phyloP scores from a whole-genome alignment of 208 protist genomes.

The Angomonas desouzai region DNA sequence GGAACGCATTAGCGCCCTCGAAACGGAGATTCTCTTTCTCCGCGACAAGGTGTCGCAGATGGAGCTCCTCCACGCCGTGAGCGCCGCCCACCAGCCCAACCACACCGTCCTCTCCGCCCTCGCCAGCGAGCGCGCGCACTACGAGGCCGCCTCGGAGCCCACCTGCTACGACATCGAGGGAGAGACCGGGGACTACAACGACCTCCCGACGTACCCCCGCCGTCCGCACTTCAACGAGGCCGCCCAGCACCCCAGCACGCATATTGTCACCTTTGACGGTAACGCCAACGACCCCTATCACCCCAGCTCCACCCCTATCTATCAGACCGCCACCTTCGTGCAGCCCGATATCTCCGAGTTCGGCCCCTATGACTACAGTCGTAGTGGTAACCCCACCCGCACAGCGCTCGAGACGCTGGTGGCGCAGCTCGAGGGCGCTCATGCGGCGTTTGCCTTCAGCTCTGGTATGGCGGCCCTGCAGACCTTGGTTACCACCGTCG shows the following conservation, averaged over 20 bases:
- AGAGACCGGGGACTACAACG: neutral
- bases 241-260: constrained; percentile 52
- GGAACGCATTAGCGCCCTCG: neutral
- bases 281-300: constrained; percentile 89
- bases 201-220: constrained; percentile 32
- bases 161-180: neutral
- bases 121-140: neutral
- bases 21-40: neutral
- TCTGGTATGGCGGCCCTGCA: constrained; percentile 85
- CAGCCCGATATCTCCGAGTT: constrained; percentile 77
- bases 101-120: neutral
- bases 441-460: constrained; percentile 85
- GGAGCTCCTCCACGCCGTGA: neutral
- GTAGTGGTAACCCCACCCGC: constrained; percentile 93
- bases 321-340: constrained; percentile 91
- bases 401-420: constrained; percentile 87
- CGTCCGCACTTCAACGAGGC: constrained; percentile 76
- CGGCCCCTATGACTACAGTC: constrained; percentile 92
- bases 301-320: constrained; percentile 84
- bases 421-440: constrained; percentile 89
- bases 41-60: neutral
- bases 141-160: neutral
- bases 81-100: neutral
- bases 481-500: constrained; percentile 81
- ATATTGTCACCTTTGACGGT: constrained; percentile 83